Conservation (phyloP, 345 rosid genomes). For the Euphorbia lathyris region DNA sequence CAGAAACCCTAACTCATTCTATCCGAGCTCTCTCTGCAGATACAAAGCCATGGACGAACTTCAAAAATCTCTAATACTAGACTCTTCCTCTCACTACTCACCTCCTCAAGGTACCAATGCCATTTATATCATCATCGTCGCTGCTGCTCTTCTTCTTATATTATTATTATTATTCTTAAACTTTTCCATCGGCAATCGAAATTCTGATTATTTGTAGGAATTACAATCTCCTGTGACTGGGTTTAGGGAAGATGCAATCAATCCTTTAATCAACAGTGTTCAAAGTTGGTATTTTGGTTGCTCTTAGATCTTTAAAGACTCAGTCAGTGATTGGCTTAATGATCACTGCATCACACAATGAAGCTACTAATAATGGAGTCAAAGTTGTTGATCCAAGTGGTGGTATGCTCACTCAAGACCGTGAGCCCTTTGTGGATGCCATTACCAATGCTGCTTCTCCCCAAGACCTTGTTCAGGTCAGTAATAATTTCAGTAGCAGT, state of each 20-base stretch:
- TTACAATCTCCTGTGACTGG: slow-evolving; percentile 85
- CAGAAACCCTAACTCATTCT: no score
- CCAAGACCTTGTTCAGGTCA: slow-evolving; percentile 48
- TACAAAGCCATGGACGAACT: slow-evolving; percentile 46
- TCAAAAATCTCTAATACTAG: slow-evolving; percentile 48
- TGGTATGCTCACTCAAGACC: slow-evolving; percentile 81
- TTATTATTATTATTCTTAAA: background rate
- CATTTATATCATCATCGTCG: no score
- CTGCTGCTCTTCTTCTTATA: no score
- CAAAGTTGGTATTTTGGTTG: slow-evolving; percentile 76
- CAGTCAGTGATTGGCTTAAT: slow-evolving; percentile 62
- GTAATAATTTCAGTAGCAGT: background rate
- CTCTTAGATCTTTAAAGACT: slow-evolving; percentile 78
- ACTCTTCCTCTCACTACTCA: slow-evolving; percentile 47
- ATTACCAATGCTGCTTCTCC: slow-evolving; percentile 66
- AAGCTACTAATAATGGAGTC: slow-evolving; percentile 78
- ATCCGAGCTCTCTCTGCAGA: background rate
- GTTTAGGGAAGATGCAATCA: slow-evolving; percentile 73
- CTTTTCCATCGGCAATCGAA: background rate
- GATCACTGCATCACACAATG: slow-evolving; percentile 96
- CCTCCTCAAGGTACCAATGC: slow-evolving; percentile 43
- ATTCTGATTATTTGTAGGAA: slow-evolving; percentile 26
- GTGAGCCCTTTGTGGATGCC: slow-evolving; percentile 92
- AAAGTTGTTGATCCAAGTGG: slow-evolving; percentile 86
- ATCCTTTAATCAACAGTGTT: slow-evolving; percentile 66